Conservation (phyloP, 129 eudicot species). For the Oenanthe sinensis region DNA sequence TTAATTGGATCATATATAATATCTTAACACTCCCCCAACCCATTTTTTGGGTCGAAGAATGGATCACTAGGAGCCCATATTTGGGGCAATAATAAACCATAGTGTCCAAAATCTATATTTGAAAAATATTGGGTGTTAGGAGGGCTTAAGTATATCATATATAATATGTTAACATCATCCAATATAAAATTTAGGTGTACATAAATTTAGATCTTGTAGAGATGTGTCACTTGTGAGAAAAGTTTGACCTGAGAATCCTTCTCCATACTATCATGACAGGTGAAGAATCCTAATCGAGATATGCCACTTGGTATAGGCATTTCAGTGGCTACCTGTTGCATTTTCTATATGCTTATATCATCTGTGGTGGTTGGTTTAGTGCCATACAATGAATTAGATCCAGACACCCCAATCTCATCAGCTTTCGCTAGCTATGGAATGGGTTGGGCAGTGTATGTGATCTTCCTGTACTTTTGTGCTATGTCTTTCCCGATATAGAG, state of each 20-base stretch:
- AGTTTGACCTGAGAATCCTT: constrained; percentile 8
- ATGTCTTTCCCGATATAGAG: constrained; percentile 1
- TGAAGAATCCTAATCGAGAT: constrained; percentile 61
- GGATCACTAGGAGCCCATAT: too few species aligned
- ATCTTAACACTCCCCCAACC: too few species aligned
- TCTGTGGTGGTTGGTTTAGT: constrained; percentile 56
- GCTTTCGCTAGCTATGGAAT: constrained; percentile 64
- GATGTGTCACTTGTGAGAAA: neutral
- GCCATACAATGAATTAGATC: constrained; percentile 44
- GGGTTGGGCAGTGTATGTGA: constrained; percentile 60
- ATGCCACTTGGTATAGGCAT: constrained; percentile 61
- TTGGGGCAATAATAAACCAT: too few species aligned
- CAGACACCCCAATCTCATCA: constrained; percentile 59
- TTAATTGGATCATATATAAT: too few species aligned
- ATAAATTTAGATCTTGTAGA: neutral
- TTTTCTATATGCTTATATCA: constrained; percentile 60
- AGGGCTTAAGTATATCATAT: too few species aligned
- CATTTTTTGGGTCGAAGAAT: too few species aligned
- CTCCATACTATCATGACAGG: constrained; percentile 27
- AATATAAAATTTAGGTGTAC: neutral
- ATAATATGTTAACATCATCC: too few species aligned
- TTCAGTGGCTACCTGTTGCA: constrained; percentile 52
- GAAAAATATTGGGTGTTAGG: too few species aligned
- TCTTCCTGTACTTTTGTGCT: constrained; percentile 3
- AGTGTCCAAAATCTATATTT: too few species aligned